A percentile compares a stretch with the other conserved stretches of the same genome.
phyloP scores from a whole-genome alignment of 78 protist species.

The Abeoforma whisleri region DNA sequence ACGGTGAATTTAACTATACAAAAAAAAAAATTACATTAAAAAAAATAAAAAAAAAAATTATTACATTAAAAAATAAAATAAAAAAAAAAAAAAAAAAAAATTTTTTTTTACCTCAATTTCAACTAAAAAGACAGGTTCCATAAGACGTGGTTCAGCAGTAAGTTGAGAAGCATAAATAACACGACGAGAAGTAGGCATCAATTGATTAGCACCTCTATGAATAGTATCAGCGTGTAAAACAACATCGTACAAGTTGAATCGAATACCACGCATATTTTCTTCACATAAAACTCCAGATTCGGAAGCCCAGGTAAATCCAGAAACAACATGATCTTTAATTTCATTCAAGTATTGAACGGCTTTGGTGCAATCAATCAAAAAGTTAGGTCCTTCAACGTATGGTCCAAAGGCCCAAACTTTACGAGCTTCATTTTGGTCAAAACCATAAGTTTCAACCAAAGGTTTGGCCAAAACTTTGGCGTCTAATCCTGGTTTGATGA shows the following conservation, averaged over 20 bases:
- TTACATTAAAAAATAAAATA: background rate
- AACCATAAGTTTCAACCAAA: slow-evolving; percentile 72
- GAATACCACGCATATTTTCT: slow-evolving; percentile 90
- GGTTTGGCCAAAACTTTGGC: slow-evolving; percentile 68
- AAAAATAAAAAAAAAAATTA: too few species aligned
- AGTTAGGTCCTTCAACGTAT: slow-evolving; percentile 86
- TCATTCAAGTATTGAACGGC: slow-evolving; percentile 79
- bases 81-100: background rate
- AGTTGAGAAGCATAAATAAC: slow-evolving; percentile 70
- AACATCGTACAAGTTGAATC: slow-evolving; percentile 83
- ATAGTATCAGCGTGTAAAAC: slow-evolving; percentile 96
- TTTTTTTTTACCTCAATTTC: slow-evolving; percentile 79
- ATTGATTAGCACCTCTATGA: slow-evolving; percentile 95
- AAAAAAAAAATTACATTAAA: too few species aligned
- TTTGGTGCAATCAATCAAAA: slow-evolving; percentile 79
- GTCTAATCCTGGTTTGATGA: slow-evolving; percentile 58
- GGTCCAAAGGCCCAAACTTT: slow-evolving; percentile 98
- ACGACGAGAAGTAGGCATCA: slow-evolving; percentile 84
- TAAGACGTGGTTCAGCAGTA: slow-evolving; percentile 74
- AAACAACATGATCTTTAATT: slow-evolving; percentile 86
- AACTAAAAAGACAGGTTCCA: slow-evolving; percentile 90
- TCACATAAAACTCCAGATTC: slow-evolving; percentile 92
- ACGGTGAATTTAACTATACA: slow-evolving; percentile 75
- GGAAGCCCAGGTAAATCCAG: slow-evolving; percentile 92
- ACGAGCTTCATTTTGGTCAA: slow-evolving; percentile 78